Base-by-base conservation (phyloP, 495 filamentous ascomycete species). In the Penicillium odoratum region DNA sequence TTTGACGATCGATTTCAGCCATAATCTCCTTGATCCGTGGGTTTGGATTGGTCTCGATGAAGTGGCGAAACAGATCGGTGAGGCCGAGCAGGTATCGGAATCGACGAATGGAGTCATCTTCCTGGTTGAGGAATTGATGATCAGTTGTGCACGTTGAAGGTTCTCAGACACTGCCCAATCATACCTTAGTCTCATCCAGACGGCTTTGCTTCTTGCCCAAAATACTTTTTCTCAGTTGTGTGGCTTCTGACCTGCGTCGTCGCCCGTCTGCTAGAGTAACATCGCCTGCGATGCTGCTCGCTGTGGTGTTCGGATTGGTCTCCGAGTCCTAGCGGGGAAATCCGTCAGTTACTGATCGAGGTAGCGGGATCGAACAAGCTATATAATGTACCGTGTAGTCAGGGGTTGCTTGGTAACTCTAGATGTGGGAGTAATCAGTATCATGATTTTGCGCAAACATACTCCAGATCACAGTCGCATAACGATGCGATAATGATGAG, bases 61-160 rank as follows among this genome's bases (percentile, higher is more conserved):
- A 99, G 74, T 99, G 95, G 58, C 95, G 90, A 79, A 99, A 99
- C 21, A 99, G 83, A 67, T 99, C 95, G 46, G 95, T 99, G 48
- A 98, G 78, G 28, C 95, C 95, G 7, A 99, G 83, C 1, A 99
- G 86, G 67, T 99, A 98, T 49, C 92, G 90, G 69, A 98, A 98
- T 69, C 95, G 82, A 62, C 94, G 86, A 68, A 97, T 91, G 0
- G 92, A 93, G 65, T 99, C 95, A 78, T 96, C 91, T 74, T 97
- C 93, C 91, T 96, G 65, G 53, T 67, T 31, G 51, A 59, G 25
- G 49, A 2, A 48, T 10, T n/a, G 15, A 26, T 38, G 51, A 43
- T 58, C 44, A 58, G 55, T 55, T 42, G 9, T 48, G 21, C 6
- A 16, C 4, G 33, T 9, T 44, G 40, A 25, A 40, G 28, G 33